Evolutionary conservation across 176 grass and related monocot species (phyloP), one percentile per base, ranked within the genome.

Genomic region (Triticum timopheevii): DNA sequence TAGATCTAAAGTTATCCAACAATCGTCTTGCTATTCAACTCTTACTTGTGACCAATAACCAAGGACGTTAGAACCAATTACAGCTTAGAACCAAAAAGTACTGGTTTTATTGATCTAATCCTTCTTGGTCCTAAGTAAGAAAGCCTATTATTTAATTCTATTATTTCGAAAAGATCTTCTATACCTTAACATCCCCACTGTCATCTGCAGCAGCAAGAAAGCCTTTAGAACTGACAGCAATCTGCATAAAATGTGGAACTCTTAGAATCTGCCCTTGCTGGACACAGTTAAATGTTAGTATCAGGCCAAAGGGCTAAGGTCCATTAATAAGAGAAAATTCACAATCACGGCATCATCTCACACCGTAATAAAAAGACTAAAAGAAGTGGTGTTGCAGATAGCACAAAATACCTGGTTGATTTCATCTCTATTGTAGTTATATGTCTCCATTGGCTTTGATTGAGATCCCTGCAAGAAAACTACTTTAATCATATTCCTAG

Each of bases 391-490:
- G 22, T 79, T 73, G 58, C 35, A 65, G 40, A 84, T 65, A 87
- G 47, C 34, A 86, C 12, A 54, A 33, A 54, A 33, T 78, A 98
- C 96, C 93, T 98, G 96, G 89, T 98, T 98, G 35, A 98, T 96
- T 87, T 98, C 96, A 80, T 98, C 96, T 81, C 94, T 98, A 83
- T 98, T 98, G 80, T 94, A 95, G 82, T 59, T 94, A 79, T 98
- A 98, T 47, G 88, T 94, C 49, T 98, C 92, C 56, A 94, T 64
- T 85, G 93, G 90, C 76, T 92, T 87, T 86, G 91, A 90, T 71
- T 90, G 85, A 82, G 93, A 85, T 78, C 90, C 92, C 96, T 95
- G 86, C 28, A 83, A 92, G 50, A 88, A 76, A 87, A 67, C 4
- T 56, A 83, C 31, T 59, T 44, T 88, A 86, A 79, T 49, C 80